Evolutionary conservation across 805 yeast genomes (phyloP), one percentile per base, ranked within the genome.

Genomic region (Geotrichum ghanense): DNA sequence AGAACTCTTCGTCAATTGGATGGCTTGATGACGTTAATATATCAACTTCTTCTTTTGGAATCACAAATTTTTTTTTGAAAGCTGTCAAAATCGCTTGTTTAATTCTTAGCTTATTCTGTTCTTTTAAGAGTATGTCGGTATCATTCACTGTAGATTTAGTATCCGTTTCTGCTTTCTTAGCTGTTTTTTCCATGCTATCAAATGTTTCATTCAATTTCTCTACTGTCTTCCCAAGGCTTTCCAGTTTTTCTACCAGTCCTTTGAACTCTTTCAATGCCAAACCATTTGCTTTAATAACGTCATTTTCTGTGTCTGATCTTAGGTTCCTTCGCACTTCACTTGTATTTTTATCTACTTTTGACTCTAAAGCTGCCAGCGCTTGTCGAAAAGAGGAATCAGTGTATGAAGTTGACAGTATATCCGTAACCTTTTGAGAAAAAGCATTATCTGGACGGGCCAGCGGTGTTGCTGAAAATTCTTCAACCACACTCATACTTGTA

Each of bases 1-100:
- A 84, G 58, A 82, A 87, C 45, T 73, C 78, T 1, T 70, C 66
- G 35, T 69, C 65, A 7, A 74, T 53, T 7, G 55, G 56, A 50
- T 16, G 58, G 47, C 47, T 66, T 58, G 56, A 46, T 22, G 54
- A 55, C 22, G 53, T 55, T 42, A 89, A 65, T 4, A 74, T 62
- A 54, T 75, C 82, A 41, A 78, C 80, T 53, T 90, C 97, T 48
- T 76, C 74, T 50, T 81, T 89, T 41, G 73, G 74, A 41, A 90
- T 61, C 0, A 89, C 76, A 57, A 83, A 86, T 48, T 75, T 74
- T 3, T 72, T 69, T 51, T 79, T 77, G 44, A 60, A 62, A 1
- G 66, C 57, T 17, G 55, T 53, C 23, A 65, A 50, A 14, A 69
- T 49, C 2, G 48, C 52, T 22, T 49, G 49, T 45, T 65, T 59